Evolutionary conservation across 306 rosid species (phyloP), one percentile per base, ranked within the genome.

Genomic region (Quercus aquifolioides): DNA sequence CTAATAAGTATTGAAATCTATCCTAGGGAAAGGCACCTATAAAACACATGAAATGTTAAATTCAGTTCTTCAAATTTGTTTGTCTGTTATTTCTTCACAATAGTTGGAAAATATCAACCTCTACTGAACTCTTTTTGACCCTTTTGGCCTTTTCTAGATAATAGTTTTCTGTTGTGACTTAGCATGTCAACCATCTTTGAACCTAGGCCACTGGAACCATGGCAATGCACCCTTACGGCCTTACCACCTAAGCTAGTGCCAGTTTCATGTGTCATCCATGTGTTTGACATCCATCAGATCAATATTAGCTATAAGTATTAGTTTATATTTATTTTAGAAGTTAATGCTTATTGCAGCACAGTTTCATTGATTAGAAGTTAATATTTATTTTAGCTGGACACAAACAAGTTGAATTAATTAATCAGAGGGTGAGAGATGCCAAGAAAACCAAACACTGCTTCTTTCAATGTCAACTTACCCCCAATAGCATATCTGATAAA

Each of bases 401-500:
- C 3, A 14, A 84, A 62, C n/a, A 69, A 74, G 41, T 43, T 55
- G n/a, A 30, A 72, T 19, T 72, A 21, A 60, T 60, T 56, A 55
- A 5, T 17, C 41, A 23, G 13, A 33, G 7, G 54, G 46, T 26
- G 8, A 60, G 62, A 54, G 68, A 81, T 15, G 59, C 33, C 65
- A 38, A 56, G 72, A 69, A 74, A 56, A 77, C 71, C 51, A 56
- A 76, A 18, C 25, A 55, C 55, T 79, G 35, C 78, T 63, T 71
- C 60, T 76, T 69, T 86, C 71, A 78, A 28, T 69, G 56, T 75
- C 69, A 72, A 84, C 93, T 73, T 89, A 94, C 98, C 87, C 94
- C 97, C 74, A 94, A 68, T 33, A 90, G 84, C 7, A 85, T 90
- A 85, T 94, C 84, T 76, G 98, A 92, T 74, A 94, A 83, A 74